Conservation (phyloP, 192 early-diverging fungal genomes). For the Lunasporangiospora selenospora region DNA sequence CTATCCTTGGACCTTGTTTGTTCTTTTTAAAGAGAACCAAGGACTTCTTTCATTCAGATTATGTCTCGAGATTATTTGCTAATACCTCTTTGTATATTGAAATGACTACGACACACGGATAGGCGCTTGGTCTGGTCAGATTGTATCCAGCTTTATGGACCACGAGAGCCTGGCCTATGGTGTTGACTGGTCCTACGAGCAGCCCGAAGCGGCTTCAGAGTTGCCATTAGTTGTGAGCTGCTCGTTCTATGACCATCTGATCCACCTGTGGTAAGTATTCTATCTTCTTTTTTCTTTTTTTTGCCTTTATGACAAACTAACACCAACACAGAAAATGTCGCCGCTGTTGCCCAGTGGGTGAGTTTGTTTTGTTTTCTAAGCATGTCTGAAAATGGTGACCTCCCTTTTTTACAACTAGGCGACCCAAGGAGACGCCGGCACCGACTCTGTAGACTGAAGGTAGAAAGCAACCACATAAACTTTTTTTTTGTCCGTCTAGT, state of each 20-base stretch:
- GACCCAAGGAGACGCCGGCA: too few species aligned
- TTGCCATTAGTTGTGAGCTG: constrained; percentile 68
- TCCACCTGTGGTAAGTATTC: constrained; percentile 69
- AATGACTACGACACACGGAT: constrained; percentile 6
- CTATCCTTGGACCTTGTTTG: not conserved
- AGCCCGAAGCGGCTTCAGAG: not conserved
- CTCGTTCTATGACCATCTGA: constrained; percentile 82
- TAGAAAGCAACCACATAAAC: too few species aligned
- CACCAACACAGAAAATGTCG: too few species aligned
- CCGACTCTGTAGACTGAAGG: too few species aligned
- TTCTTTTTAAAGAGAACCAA: not conserved
- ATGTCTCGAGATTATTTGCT: not conserved
- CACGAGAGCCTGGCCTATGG: constrained; percentile 83
- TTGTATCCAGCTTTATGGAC: constrained; percentile 63
- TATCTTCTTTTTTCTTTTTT: not conserved
- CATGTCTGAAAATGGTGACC: too few species aligned
- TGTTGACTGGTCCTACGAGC: constrained; percentile 73
- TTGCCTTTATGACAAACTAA: not conserved
- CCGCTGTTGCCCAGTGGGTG: too few species aligned
- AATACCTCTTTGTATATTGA: not conserved
- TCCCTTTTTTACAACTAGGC: too few species aligned
- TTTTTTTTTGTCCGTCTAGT: too few species aligned
- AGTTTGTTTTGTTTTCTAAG: too few species aligned
- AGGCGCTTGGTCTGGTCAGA: constrained; percentile 17
- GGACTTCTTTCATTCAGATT: not conserved